Conservation (phyloP, 192 early-diverging fungal genomes). For the Podila horticola region DNA sequence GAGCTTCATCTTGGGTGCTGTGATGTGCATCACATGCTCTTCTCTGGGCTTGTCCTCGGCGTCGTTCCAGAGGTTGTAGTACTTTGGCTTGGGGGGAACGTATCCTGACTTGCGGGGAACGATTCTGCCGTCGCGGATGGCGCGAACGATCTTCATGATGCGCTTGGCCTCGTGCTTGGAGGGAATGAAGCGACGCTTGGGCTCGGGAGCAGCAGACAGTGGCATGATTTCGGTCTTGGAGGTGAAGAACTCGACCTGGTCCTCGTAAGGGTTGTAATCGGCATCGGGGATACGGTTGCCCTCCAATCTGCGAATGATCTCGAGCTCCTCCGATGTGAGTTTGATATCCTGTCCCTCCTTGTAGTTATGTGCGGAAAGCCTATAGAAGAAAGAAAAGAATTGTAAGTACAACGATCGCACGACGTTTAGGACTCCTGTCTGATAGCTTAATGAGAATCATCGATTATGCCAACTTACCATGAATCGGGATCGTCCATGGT, state of each 20-base stretch:
- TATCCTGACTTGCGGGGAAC: conserved; percentile 66
- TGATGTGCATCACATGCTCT: conserved; percentile 79
- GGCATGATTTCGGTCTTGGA: conserved; percentile 84
- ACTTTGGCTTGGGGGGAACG: conserved; percentile 67
- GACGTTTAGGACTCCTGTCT: no score
- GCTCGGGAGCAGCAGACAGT: conserved; percentile 90
- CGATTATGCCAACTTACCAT: conserved; percentile 61
- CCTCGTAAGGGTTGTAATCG: conserved; percentile 91
- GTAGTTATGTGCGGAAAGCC: conserved; percentile 84
- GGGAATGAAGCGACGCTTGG: conserved; percentile 95
- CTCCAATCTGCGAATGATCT: conserved; percentile 92
- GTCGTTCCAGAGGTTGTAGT: conserved; percentile 91
- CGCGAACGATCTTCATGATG: conserved; percentile 98
- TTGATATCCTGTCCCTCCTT: conserved; percentile 84
- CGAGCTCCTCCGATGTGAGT: conserved; percentile 90
- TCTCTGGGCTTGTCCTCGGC: conserved; percentile 67
- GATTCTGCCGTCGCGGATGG: conserved; percentile 90
- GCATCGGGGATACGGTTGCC: conserved; percentile 83
- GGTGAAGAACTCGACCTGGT: conserved; percentile 96
- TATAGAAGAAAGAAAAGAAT: neutral
- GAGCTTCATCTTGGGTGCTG: conserved; percentile 89
- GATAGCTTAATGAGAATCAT: neutral
- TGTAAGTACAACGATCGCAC: no score
- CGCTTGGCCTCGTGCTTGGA: conserved; percentile 94
- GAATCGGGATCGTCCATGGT: conserved; percentile 93